Conservation (phyloP, 1,284 basidiomycete species). For the Cryptococcus maquisensis region DNA sequence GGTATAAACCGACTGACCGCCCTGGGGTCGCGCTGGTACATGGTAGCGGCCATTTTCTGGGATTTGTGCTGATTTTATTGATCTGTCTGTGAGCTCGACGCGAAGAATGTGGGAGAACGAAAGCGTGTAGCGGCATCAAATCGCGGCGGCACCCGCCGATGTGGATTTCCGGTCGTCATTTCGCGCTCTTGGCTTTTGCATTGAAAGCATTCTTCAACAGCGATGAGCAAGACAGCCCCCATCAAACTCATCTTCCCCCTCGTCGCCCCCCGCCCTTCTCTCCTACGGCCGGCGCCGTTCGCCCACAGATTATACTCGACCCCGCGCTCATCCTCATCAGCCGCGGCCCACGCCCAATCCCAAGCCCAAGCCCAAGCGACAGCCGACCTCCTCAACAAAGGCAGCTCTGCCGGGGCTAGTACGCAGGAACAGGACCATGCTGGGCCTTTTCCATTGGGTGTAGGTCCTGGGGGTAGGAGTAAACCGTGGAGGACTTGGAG, state of each 20-base stretch:
- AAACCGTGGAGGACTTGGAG: constrained; percentile 60
- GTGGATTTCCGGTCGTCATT: too few relatives aligned
- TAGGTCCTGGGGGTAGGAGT: constrained; percentile 57
- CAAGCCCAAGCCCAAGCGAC: constrained; percentile 12
- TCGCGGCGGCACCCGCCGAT: not conserved
- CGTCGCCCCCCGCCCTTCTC: not conserved
- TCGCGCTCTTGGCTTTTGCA: too few relatives aligned
- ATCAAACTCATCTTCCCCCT: not conserved
- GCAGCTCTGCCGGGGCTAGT: constrained; percentile 14
- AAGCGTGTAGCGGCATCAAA: constrained; percentile 5
- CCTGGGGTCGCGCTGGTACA: constrained; percentile 50
- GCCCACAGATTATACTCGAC: too few relatives aligned
- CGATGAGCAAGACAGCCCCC: too few relatives aligned
- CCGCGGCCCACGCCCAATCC: not conserved
- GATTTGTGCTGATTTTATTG: not conserved
- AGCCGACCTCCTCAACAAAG: constrained; percentile 24
- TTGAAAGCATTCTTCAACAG: too few relatives aligned
- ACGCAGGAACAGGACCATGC: constrained; percentile 47
- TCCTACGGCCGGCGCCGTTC: not conserved
- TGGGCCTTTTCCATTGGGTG: constrained; percentile 77
- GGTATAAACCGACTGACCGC: constrained; percentile 39
- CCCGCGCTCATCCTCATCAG: too few relatives aligned
- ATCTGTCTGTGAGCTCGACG: constrained; percentile 1
- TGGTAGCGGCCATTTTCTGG: constrained; percentile 44
- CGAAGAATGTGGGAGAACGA: constrained; percentile 5